Base-by-base conservation (phyloP, 768 basidiomycete genomes). In the Lactifluus echinatus region DNA sequence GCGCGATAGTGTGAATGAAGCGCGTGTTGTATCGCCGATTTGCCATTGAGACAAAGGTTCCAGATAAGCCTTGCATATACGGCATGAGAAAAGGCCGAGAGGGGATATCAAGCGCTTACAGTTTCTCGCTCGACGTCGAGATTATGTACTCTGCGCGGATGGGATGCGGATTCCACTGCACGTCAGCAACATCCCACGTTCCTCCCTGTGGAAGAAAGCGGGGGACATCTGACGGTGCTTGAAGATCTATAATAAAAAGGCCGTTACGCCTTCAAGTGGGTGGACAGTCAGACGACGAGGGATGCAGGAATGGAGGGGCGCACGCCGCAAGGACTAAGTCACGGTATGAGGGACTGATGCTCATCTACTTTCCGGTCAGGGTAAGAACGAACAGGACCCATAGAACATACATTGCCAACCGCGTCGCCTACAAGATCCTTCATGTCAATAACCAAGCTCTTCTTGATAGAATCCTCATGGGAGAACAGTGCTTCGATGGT, bases 181-280 rank as follows among this genome's bases (percentile, higher is more conserved):
- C 88, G 65, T 93, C 89, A 0, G 89, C 88, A 11, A 96, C 93
- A 64, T 95, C 90, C 92, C 93, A 97, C 5, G 89, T 91, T 1
- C 93, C 94, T 2, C 93, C 92, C 71, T 99, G 94, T 14, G 95
- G 95, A 8, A 99, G 78, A 67, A 95, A 97, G 12, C 95, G 80
- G 23, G 96, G 96, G 0, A 93, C 79, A 61, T 89, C 84, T 17
- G 89, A 75, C 1, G 92, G 91, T 12, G 87, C 81, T 59, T 93
- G 85, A 15, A 99, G 77, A 74, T 98, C 96, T 59, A 99, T 89
- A 56, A 98, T 93, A 68, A 89, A 98, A 15, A 99, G 76, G 0
- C 95, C 95, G 55, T 92, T 84, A 4, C 94, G 86, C 19, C 83
- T 84, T 66, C 8, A 64, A 0, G 45, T 12, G 8, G 46, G 12